Conservation (phyloP, 768 basidiomycete species). For the Lactifluus piperatus region DNA sequence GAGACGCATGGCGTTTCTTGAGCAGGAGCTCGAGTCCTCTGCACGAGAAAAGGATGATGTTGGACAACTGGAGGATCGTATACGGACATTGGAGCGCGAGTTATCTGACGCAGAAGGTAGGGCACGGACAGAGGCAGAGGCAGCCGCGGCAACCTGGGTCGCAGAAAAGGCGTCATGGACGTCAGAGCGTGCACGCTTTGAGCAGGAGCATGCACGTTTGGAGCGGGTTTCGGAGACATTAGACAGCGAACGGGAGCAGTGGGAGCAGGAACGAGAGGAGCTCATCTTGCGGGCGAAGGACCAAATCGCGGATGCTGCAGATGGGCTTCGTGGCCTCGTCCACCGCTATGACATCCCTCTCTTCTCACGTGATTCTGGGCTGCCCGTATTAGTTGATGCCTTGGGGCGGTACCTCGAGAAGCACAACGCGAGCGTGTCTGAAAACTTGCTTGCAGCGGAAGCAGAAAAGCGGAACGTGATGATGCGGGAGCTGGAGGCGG, state of each 20-base stretch:
- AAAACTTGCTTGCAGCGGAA: constrained; percentile 30
- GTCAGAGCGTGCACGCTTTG: constrained; percentile 31
- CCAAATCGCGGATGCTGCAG: constrained; percentile 45
- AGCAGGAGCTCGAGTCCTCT: constrained; percentile 44
- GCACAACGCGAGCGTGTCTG: constrained; percentile 31
- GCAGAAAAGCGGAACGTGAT: constrained; percentile 21
- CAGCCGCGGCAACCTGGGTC: neutral
- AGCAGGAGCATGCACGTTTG: constrained; percentile 34
- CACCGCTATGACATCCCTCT: constrained; percentile 50
- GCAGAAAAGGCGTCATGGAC: constrained; percentile 28
- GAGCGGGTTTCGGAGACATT: constrained; percentile 41
- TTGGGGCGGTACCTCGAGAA: constrained; percentile 27
- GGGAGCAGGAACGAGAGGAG: constrained; percentile 45
- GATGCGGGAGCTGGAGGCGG: constrained; percentile 22
- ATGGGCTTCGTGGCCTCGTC: constrained; percentile 42
- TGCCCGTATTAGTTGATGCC: constrained; percentile 23
- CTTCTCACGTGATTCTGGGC: constrained; percentile 27
- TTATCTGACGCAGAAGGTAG: neutral
- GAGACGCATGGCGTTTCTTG: constrained; percentile 28
- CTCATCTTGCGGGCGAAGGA: constrained; percentile 34
- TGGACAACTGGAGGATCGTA: neutral
- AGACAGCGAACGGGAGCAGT: constrained; percentile 39
- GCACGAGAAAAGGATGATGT: constrained; percentile 32
- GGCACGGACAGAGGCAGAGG: constrained; percentile 2
- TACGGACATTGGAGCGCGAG: constrained; percentile 9